Evolutionary conservation across 2,329 filamentous ascomycete species (phyloP), one percentile per base, ranked within the genome.

Genomic region (Fonsecaea pedrosoi): DNA sequence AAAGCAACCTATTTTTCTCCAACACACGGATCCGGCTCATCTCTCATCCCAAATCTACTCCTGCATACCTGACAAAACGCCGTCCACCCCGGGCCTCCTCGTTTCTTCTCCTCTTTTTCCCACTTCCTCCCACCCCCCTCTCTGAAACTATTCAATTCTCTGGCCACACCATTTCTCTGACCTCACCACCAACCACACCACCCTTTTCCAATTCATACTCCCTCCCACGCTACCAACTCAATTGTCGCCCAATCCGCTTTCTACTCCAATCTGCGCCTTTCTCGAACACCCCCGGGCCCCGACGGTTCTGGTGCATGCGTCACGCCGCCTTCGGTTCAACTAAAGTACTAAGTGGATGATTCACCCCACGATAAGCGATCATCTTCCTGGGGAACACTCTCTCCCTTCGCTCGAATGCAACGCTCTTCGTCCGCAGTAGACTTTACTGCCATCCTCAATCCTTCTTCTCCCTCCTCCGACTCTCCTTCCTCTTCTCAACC

Each of bases 401-500:
- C 35, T 50, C 48, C 70, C 64, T 59, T 71, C 60, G 68, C 66
- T 65, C 67, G 68, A 68, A 73, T 73, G 71, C 70, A 73, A 72
- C 71, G 68, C 65, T 70, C 71, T 69, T 72, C 70, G 58, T 72
- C 71, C 62, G 71, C 69, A 68, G 71, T 71, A 69, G 68, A 72
- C 65, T 73, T 72, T 71, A 72, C 70, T 69, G 69, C 71, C 48
- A 57, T 73, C 59, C 71, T 73, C 65, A 71, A 72, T 59, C 71
- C 71, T 57, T 69, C 66, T 65, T 60, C 65, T 62, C 32, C 34
- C 34, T 61, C 59, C 34, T 55, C 60, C 12, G 53, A 62, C 53
- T 38, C 60, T 54, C 9, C 59, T 30, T 38, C 60, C 12, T 67
- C 67, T 37, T 67, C 64, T 55, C 56, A 56, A 18, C 68, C 74